Conservation (phyloP, 192 early-diverging fungal genomes). For the Rhizophagus clarus region DNA sequence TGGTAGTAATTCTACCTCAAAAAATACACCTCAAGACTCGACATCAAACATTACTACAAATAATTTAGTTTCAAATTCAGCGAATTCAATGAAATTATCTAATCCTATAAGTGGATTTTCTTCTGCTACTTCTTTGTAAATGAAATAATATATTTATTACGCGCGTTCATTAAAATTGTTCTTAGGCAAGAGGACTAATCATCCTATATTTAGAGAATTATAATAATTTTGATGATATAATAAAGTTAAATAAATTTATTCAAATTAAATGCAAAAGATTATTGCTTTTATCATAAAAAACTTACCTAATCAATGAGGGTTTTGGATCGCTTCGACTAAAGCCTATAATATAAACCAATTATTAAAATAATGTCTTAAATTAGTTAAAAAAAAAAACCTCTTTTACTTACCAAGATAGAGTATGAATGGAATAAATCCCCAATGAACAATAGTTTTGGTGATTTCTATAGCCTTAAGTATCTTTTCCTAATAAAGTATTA, state of each 20-base stretch:
- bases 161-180: neutral
- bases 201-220: neutral
- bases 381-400: neutral
- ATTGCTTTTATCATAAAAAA: neutral
- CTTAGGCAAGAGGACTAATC: neutral
- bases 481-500: slow-evolving; percentile 40
- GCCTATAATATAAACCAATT: neutral
- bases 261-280: neutral
- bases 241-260: neutral
- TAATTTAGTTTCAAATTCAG: neutral
- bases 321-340: slow-evolving; percentile 27
- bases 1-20: neutral
- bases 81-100: neutral
- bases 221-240: too few species aligned
- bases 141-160: neutral
- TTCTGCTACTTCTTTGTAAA: neutral
- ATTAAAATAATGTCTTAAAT: neutral
- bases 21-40: neutral
- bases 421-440: slow-evolving; percentile 63
- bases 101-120: neutral
- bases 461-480: slow-evolving; percentile 56
- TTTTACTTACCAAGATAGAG: slow-evolving; percentile 55
- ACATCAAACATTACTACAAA: neutral
- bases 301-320: slow-evolving; percentile 28
- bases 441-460: slow-evolving; percentile 59